Base-by-base conservation (phyloP, 2,329 filamentous ascomycete genomes). In the Aspergillus alliaceus region DNA sequence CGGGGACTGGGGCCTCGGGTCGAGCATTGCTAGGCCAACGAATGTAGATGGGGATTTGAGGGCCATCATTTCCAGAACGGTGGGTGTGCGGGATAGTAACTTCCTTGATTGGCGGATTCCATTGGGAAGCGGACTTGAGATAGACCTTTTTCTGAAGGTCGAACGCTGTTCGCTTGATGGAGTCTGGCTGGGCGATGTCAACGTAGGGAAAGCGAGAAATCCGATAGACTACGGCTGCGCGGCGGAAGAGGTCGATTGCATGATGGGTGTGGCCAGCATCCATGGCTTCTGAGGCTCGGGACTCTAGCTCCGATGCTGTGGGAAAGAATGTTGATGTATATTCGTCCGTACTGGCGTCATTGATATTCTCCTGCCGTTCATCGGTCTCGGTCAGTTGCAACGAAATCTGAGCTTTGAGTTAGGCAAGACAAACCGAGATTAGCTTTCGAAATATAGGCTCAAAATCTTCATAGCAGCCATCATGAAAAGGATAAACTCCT, bases 401-500 rank as follows among this genome's bases (percentile, higher is more conserved):
- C 12, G 12, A 7, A 2, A 3, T 3, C 8, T 12, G 9, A 2
- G 2, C 18, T 48, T 12, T 4, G 11, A 4, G 14, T 9, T 3
- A 11, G 27, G 48, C 60, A 59, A 58, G 14, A 39, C 68, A 51
- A 71, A 84, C 82, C 60, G 81, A 73, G 48, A 88, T 83, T 44
- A 92, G 76, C 54, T 83, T 75, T n/a, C 82, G 70, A 51, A 90
- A 89, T 31, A 92, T 80, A 18, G 87, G 87, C 64, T 84, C 81
- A 67, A 92, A 91, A 72, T 92, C 89, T 56, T 85, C 79, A 57
- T 83, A 82, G 4, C 80, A 77, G 49, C 86, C 85, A 72, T 91
- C 89, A 77, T 91, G 89, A 79, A 92, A 92, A 0, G 87, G 87
- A 65, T 90, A 89, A 8, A 91, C 79, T 56, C 85, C 81, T 74